These are phyloP conservation scores for Fusarium aywerte DNA, from an alignment of 2,329 filamentous ascomycete species.

Conservation along the genomic window DNA sequence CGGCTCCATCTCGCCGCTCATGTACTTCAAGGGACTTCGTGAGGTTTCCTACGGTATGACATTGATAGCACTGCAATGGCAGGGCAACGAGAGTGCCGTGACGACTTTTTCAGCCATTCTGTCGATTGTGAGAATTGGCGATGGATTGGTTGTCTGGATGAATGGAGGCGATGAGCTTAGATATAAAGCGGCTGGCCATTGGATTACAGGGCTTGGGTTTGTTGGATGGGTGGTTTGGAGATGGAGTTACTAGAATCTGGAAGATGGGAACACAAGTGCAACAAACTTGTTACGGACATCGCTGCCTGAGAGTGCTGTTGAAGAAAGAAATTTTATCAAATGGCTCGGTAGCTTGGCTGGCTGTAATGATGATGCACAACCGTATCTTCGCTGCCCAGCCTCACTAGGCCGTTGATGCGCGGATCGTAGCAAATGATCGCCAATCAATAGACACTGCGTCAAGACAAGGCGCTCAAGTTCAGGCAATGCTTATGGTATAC, in stretches of 20 bases:
- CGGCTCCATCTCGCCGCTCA: conserved; percentile 46
- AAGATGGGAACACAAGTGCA: not conserved
- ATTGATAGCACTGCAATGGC: conserved; percentile 46
- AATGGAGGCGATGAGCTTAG: conserved; percentile 43
- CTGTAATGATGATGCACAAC: not conserved
- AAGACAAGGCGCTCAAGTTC: not conserved
- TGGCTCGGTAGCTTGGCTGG: not conserved
- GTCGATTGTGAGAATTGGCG: conserved; percentile 47
- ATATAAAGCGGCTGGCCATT: conserved; percentile 44
- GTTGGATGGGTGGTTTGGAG: conserved; percentile 45
- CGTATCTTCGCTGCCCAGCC: not conserved
- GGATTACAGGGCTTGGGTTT: conserved; percentile 43
- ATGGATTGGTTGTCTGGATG: conserved; percentile 50
- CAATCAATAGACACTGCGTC: not conserved
- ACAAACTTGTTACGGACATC: too few relatives aligned
- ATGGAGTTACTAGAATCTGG: conserved; percentile 7
- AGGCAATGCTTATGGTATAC: not conserved
- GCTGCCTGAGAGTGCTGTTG: not conserved
- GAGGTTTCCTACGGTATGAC: conserved; percentile 50
- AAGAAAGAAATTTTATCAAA: not conserved
- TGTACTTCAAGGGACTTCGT: conserved; percentile 52
- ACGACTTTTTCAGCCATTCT: conserved; percentile 47
- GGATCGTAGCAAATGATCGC: not conserved
- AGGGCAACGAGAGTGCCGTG: conserved; percentile 46
- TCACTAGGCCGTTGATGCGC: not conserved